Base-by-base conservation (phyloP, 768 basidiomycete genomes). In the Crucibulum laeve region DNA sequence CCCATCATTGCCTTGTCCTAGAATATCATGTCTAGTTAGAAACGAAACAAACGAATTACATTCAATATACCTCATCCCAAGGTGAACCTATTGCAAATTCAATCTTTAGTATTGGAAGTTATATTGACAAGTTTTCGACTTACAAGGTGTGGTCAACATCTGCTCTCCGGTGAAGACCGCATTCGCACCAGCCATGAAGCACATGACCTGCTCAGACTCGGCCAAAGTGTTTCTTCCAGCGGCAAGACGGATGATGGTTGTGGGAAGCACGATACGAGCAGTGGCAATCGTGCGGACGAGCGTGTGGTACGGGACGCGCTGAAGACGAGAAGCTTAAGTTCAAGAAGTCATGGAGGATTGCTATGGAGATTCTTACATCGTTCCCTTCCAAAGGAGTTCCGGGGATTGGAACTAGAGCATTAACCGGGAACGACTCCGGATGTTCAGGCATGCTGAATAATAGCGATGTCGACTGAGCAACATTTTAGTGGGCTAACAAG, bases 341-440 rank as follows among this genome's bases (percentile, higher is more conserved):
- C 19, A 23, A 23, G 32, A 28, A n/a, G 13, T 11, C 24, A 28
- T 15, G 13, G 14, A 26, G 32, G 26, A 41, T 19, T 10, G 17
- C 26, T 4, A 51, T 8, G 35, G 17, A 36, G 18, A 7, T 36
- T 8, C 17, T 19, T 54, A 85, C 92, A 63, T 94, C 87, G 57
- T 98, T 98, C 46, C 76, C 70, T 64, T 93, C 93, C 36, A 98
- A 67, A 10, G 95, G 95, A 4, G 95, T 98, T 25, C 95, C 95
- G 51, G 85, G 75, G 48, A 98, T 97, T 11, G 95, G 93, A 1
- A 98, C 95, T 44, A 98, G 75, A 11, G 95, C 94, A 62, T 98
- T 98, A 47, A 98, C 94, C 0, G 95, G 95, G 74, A 98, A 98
- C 4, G 91, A 94, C 62, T 98, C 95, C n/a, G 95, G 95, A 56